Conservation (phyloP, 805 yeast genomes). For the Sugiyamaella chiloensis region DNA sequence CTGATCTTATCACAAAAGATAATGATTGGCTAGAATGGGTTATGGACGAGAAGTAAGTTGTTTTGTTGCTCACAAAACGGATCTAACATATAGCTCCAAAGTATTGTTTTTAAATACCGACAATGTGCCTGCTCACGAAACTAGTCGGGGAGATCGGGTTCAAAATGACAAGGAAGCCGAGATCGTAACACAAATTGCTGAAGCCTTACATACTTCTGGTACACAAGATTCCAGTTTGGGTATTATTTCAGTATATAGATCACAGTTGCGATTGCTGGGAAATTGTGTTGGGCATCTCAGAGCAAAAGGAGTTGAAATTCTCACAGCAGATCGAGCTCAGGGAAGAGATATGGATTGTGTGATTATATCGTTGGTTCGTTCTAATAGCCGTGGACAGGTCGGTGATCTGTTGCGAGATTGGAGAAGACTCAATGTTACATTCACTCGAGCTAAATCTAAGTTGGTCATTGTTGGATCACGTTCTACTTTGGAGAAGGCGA, state of each 20-base stretch:
- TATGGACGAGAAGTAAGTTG: slow-evolving; percentile 45
- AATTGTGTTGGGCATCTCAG: slow-evolving; percentile 22
- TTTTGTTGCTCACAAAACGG: neutral
- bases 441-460: slow-evolving; percentile 85
- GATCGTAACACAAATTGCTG: slow-evolving; percentile 59
- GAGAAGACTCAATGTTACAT: slow-evolving; percentile 91
- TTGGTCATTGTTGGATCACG: slow-evolving; percentile 79
- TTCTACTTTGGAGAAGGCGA: slow-evolving; percentile 52
- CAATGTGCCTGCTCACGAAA: slow-evolving; percentile 54
- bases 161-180: slow-evolving; percentile 73
- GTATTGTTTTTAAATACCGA: slow-evolving; percentile 86
- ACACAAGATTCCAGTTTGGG: slow-evolving; percentile 63
- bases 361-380: slow-evolving; percentile 82
- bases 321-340: slow-evolving; percentile 95
- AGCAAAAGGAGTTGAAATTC: slow-evolving; percentile 51
- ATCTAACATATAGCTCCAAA: slow-evolving; percentile 27
- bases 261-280: slow-evolving; percentile 60
- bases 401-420: slow-evolving; percentile 84
- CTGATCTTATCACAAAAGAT: neutral
- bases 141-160: slow-evolving; percentile 57
- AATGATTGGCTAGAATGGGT: slow-evolving; percentile 56
- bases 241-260: slow-evolving; percentile 83
- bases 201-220: slow-evolving; percentile 56
- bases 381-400: slow-evolving; percentile 60
- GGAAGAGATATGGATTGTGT: slow-evolving; percentile 94